A percentile compares a stretch with the other conserved stretches of the same genome.
These are phyloP conservation scores for Phytopythium delawarense DNA, from an alignment of 352 stramenopile species.

Conservation along the genomic window DNA sequence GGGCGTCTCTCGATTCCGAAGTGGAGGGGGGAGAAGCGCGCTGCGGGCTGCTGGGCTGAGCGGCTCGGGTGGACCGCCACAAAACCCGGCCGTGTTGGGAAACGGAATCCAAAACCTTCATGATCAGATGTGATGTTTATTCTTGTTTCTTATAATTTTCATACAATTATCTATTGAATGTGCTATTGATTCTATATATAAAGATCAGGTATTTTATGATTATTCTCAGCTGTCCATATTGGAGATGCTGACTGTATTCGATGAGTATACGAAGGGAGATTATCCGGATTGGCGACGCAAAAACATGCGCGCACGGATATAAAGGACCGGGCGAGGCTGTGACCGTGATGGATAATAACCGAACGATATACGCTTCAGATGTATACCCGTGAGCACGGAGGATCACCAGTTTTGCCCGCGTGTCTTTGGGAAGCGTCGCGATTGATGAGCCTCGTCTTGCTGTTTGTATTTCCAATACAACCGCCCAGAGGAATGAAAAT, in stretches of 20 bases:
- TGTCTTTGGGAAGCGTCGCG: constrained; percentile 9
- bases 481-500: not conserved
- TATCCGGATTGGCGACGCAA: constrained; percentile 11
- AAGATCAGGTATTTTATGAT: too few relatives aligned
- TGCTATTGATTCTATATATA: too few relatives aligned
- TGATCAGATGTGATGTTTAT: too few relatives aligned
- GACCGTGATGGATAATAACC: not conserved
- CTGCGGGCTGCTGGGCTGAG: not conserved
- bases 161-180: too few relatives aligned
- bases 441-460: not conserved
- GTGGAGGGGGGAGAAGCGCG: constrained; percentile 7
- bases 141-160: too few relatives aligned
- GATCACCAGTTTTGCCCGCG: not conserved
- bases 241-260: too few relatives aligned
- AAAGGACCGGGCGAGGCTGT: not conserved
- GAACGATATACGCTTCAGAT: not conserved
- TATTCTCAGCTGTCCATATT: too few relatives aligned
- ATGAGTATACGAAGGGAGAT: not conserved
- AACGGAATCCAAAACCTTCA: too few relatives aligned
- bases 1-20: constrained; percentile 9
- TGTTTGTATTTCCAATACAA: not conserved
- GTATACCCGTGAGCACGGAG: constrained; percentile 1
- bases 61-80: constrained; percentile 15
- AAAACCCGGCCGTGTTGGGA: constrained; percentile 3
- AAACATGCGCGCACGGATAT: constrained; percentile 18